phyloP scores from a whole-genome alignment of 345 rosid genomes.

The Anastatica hierochuntica region DNA sequence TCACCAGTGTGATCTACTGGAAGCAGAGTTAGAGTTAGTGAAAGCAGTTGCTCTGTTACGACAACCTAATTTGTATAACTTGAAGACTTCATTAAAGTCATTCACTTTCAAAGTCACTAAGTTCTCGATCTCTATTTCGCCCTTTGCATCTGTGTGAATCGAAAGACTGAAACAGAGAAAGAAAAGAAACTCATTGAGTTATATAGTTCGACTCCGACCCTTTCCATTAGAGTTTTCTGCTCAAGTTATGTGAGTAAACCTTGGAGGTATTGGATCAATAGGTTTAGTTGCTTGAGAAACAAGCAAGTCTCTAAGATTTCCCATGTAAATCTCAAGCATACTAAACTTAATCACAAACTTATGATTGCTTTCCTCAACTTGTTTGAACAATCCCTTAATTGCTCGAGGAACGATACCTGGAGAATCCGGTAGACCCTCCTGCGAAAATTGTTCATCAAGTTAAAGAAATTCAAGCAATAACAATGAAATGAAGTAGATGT shows the following conservation, averaged over 20 bases:
- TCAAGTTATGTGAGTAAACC: constrained; percentile 31
- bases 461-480: not conserved
- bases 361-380: constrained; percentile 46
- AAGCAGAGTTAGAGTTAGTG: constrained; percentile 56
- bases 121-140: constrained; percentile 53
- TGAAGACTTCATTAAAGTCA: constrained; percentile 51
- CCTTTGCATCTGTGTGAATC: constrained; percentile 47
- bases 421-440: constrained; percentile 62
- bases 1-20: constrained; percentile 92
- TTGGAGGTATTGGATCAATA: constrained; percentile 42
- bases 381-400: constrained; percentile 48
- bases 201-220: no score
- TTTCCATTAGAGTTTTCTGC: no score
- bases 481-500: not conserved
- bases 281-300: constrained; percentile 43
- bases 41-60: constrained; percentile 67
- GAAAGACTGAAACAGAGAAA: constrained; percentile 46
- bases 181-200: not conserved
- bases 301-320: constrained; percentile 68
- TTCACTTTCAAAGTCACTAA: constrained; percentile 50
- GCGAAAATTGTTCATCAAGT: not conserved
- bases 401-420: constrained; percentile 62
- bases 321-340: constrained; percentile 84
- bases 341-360: constrained; percentile 47
- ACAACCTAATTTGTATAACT: constrained; percentile 64